A percentile compares a stretch with the other conserved stretches of the same genome.
phyloP scores from a whole-genome alignment of 495 filamentous ascomycete genomes.

The Daldinia grandis region DNA sequence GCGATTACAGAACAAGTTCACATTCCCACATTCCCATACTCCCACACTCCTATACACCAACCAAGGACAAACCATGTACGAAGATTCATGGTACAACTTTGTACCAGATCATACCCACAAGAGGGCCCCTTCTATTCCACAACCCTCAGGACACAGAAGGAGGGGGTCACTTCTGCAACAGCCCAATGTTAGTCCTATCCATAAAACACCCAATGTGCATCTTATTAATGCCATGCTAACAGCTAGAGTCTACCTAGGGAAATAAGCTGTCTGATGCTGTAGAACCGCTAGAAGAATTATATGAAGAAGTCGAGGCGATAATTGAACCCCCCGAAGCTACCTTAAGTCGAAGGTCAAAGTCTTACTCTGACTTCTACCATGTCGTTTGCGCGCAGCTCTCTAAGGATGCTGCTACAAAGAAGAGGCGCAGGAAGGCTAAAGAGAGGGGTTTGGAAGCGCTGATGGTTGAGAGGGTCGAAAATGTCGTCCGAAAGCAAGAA shows the following conservation, averaged over 20 bases:
- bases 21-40: not conserved
- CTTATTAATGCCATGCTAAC: conserved; percentile 31
- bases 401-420: conserved; percentile 54
- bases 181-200: conserved; percentile 65
- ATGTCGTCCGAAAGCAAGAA: conserved; percentile 59
- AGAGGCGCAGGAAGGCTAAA: conserved; percentile 49
- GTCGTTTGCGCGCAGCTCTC: conserved; percentile 64
- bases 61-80: conserved; percentile 64
- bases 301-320: conserved; percentile 59
- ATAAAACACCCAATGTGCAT: not conserved
- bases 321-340: conserved; percentile 70
- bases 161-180: conserved; percentile 72
- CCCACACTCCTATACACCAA: not conserved
- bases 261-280: conserved; percentile 49
- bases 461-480: conserved; percentile 53
- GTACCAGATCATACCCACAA: conserved; percentile 63
- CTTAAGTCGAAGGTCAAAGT: conserved; percentile 71
- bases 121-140: conserved; percentile 49
- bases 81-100: conserved; percentile 77
- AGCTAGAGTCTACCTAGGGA: conserved; percentile 46
- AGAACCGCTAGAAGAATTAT: conserved; percentile 55
- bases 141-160: conserved; percentile 61
- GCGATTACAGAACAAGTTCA: not conserved
- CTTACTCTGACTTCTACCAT: conserved; percentile 77
- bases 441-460: conserved; percentile 56